Base-by-base conservation (phyloP, 768 basidiomycete species). In the Tylopilus plumbeoviolaceoides region DNA sequence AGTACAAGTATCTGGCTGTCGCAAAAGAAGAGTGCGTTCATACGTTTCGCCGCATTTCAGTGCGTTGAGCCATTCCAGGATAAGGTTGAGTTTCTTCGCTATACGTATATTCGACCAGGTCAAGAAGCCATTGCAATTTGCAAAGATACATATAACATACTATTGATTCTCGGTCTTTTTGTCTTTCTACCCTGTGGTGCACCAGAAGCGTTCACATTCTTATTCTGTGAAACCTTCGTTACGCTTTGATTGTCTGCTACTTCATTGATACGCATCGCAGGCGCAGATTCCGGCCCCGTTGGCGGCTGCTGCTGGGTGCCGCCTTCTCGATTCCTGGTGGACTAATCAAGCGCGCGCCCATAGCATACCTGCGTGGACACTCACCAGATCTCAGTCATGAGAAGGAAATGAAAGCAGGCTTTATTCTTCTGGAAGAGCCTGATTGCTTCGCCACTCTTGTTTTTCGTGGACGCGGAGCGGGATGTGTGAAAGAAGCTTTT, bases 371-470 rank as follows among this genome's bases (percentile, higher is more conserved):
- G 10, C 7, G 15, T 11, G 33, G 14, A 27, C 20, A 39, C 58
- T 51, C 31, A 49, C 59, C 59, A 59, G 11, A 59, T 20, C 0
- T 58, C 60, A 4, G 44, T 43, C 9, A 49, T 28, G 30, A 61
- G 51, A n/a, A 61, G 42, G n/a, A 49, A 54, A 42, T 50, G 60
- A n/a, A 61, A 61, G 31, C 47, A 50, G 8, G 20, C 9, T 6
- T 47, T 14, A 6, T 25, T 27, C 7, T 17, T 51, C 10, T 25
- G 4, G 7, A 61, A 58, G 1, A 42, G 48, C n/a, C 20, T 43
- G 25, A 57, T 47, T 0, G 51, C 59, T 9, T 57, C 48, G 6
- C 38, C 21, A 3, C 30, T 43, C 15, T 14, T 40, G 30, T 54
- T 55, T 9, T 61, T 7, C 23, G 47, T 7, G 9, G 35, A 36